These are phyloP conservation scores for Fusarium proliferatum DNA, from an alignment of 2,329 filamentous ascomycete genomes.

Conservation along the genomic window DNA sequence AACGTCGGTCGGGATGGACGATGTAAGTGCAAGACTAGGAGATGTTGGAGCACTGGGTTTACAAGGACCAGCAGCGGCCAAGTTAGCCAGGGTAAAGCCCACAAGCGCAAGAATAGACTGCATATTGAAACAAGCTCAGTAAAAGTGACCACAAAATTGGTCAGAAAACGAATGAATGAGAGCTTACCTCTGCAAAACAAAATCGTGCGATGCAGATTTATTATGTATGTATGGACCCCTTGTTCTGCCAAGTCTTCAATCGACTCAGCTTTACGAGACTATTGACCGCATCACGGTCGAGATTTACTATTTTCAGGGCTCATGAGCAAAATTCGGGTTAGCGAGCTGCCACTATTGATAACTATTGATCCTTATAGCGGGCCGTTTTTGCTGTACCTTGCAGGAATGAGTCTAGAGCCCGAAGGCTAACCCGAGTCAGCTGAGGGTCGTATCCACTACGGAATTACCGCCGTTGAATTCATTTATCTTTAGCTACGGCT, in stretches of 20 bases:
- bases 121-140: not conserved
- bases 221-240: not conserved
- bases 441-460: not conserved
- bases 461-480: not conserved
- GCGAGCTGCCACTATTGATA: not conserved
- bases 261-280: accelerated
- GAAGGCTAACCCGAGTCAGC: accelerated
- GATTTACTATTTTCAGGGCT: not conserved
- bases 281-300: not conserved
- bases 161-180: not conserved
- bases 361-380: not conserved
- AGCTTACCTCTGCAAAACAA: accelerated
- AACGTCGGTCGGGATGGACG: not conserved
- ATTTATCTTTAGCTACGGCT: no score
- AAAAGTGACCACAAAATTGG: not conserved
- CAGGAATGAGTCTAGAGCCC: not conserved
- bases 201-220: accelerated
- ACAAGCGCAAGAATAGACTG: not conserved
- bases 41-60: not conserved
- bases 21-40: not conserved
- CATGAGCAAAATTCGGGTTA: not conserved
- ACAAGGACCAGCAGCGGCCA: not conserved
- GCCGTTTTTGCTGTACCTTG: not conserved
- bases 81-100: not conserved
- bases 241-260: not conserved